phyloP scores from a whole-genome alignment of 208 protist species.

The Trypanosoma caninum region DNA sequence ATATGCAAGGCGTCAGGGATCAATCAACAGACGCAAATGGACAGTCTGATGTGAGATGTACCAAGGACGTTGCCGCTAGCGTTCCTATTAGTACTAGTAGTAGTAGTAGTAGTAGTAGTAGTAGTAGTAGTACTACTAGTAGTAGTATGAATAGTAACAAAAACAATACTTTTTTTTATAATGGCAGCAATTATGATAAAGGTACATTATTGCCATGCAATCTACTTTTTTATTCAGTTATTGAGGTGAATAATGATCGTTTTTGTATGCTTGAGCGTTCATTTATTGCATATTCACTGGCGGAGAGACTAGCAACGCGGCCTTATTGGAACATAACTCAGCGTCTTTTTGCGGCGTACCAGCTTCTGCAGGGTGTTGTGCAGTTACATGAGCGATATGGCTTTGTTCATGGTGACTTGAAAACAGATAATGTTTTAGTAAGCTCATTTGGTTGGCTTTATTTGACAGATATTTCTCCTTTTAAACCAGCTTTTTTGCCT shows the following conservation, averaged over 20 bases:
- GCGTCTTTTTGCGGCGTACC: slow-evolving; percentile 63
- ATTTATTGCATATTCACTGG: slow-evolving; percentile 69
- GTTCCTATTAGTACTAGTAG: neutral
- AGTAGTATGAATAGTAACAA: neutral
- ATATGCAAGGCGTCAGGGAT: slow-evolving; percentile 14
- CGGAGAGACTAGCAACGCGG: slow-evolving; percentile 64
- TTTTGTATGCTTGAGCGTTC: slow-evolving; percentile 71
- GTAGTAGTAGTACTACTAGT: neutral
- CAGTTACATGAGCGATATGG: slow-evolving; percentile 78
- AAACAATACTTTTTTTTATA: neutral
- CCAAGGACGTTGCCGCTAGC: neutral
- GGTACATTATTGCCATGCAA: slow-evolving; percentile 16
- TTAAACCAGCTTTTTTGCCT: slow-evolving; percentile 70
- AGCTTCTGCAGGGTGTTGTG: slow-evolving; percentile 62
- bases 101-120: neutral
- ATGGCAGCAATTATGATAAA: neutral
- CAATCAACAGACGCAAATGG: neutral
- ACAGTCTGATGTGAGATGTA: neutral
- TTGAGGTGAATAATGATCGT: slow-evolving; percentile 30
- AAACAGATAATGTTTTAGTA: slow-evolving; percentile 84
- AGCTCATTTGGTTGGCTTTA: slow-evolving; percentile 68
- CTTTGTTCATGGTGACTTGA: slow-evolving; percentile 86
- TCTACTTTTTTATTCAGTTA: slow-evolving; percentile 33
- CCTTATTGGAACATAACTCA: slow-evolving; percentile 43
- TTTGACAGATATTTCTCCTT: slow-evolving; percentile 81